Evolutionary conservation across 352 stramenopile genomes (phyloP).

Genomic region (Phytophthora ramorum): DNA sequence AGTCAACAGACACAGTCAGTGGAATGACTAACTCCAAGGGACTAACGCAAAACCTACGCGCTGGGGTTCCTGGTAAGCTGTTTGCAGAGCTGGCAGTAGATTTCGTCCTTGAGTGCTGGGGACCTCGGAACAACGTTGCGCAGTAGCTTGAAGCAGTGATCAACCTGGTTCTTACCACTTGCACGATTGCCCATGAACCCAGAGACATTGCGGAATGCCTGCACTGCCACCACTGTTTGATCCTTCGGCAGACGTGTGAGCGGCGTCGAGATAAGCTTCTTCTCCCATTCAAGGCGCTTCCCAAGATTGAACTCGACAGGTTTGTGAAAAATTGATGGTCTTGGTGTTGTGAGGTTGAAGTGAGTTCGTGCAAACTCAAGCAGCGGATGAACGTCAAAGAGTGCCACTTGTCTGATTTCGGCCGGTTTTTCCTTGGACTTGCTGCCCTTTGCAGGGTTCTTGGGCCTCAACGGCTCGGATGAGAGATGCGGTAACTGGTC

Average conservation of each 20-base stretch:
- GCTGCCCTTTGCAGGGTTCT: conserved; percentile 20
- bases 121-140: conserved; percentile 65
- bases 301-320: conserved; percentile 46
- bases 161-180: conserved; percentile 62
- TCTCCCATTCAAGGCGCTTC: conserved; percentile 71
- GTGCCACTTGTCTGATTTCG: conserved; percentile 1
- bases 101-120: conserved; percentile 73
- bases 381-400: conserved; percentile 46
- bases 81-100: conserved; percentile 86
- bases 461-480: conserved; percentile 15
- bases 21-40: not conserved
- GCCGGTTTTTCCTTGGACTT: conserved; percentile 21
- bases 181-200: conserved; percentile 81
- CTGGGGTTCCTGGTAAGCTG: conserved; percentile 74
- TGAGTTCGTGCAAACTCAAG: conserved; percentile 48
- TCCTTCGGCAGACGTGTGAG: conserved; percentile 58
- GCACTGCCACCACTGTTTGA: conserved; percentile 56
- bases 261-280: conserved; percentile 53
- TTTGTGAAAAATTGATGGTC: conserved; percentile 31
- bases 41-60: conserved; percentile 28
- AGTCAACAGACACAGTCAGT: conserved; percentile 12
- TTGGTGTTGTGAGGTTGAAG: conserved; percentile 40
- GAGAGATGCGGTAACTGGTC: conserved; percentile 23
- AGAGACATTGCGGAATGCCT: conserved; percentile 79
- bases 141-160: conserved; percentile 81